phyloP scores from a whole-genome alignment of 2,329 filamentous ascomycete genomes.

The Cercospora zeina region DNA sequence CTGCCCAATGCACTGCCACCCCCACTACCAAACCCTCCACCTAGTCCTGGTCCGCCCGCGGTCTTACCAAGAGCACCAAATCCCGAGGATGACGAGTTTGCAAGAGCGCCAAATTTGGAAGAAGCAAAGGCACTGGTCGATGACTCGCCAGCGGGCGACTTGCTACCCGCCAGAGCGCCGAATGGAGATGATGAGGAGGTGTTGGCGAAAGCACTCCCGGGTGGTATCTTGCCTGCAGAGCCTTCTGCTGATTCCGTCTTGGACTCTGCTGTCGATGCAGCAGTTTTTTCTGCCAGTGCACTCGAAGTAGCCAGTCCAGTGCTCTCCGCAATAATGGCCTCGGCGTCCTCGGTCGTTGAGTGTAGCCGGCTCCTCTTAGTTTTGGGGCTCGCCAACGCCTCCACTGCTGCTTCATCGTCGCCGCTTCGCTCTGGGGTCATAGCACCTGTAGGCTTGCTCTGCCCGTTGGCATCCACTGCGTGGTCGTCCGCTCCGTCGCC shows the following conservation, averaged over 20 bases:
- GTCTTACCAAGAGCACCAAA: conserved; percentile 42
- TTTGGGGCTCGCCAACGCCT: conserved; percentile 48
- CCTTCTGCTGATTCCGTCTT: conserved; percentile 27
- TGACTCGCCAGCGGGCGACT: conserved; percentile 37
- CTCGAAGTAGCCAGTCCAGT: conserved; percentile 8
- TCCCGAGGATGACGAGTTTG: conserved; percentile 42
- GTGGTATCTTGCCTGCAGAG: conserved; percentile 27
- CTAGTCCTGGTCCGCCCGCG: conserved; percentile 37
- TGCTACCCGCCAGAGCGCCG: conserved; percentile 45
- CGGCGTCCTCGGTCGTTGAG: conserved; percentile 38
- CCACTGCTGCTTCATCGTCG: conserved; percentile 24
- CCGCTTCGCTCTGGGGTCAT: conserved; percentile 28
- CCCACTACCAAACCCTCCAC: conserved; percentile 35
- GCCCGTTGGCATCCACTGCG: conserved; percentile 33
- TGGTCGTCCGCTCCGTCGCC: conserved; percentile 34
- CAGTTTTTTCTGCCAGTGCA: conserved; percentile 12
- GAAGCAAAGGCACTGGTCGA: conserved; percentile 54
- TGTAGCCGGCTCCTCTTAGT: conserved; percentile 49
- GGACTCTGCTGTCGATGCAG: conserved; percentile 25
- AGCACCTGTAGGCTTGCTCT: conserved; percentile 26
- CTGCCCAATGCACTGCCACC: conserved; percentile 42
- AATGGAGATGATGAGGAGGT: conserved; percentile 52
- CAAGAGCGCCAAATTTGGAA: conserved; percentile 50
- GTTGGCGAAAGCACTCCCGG: conserved; percentile 48
- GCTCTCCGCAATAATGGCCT: conserved; percentile 16